phyloP scores from a whole-genome alignment of 2,329 filamentous ascomycete species.

The Onygena corvina region DNA sequence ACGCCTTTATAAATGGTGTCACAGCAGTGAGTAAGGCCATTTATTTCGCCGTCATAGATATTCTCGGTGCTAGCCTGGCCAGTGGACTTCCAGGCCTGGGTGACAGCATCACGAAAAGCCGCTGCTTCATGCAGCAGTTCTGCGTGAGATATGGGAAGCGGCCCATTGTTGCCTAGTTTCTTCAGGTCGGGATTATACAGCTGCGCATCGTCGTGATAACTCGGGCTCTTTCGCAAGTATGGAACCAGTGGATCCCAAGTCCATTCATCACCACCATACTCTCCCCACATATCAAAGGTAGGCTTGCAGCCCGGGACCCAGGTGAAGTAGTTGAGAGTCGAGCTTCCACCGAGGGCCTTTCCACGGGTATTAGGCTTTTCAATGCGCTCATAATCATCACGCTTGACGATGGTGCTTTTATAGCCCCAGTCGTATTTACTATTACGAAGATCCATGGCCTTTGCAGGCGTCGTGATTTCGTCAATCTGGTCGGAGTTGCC shows the following conservation, averaged over 20 bases:
- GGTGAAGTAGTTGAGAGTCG: constrained; percentile 51
- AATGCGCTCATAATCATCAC: constrained; percentile 43
- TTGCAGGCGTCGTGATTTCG: constrained; percentile 43
- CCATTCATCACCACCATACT: constrained; percentile 41
- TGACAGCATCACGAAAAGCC: constrained; percentile 33
- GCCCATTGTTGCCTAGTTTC: constrained; percentile 43
- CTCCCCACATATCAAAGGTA: constrained; percentile 44
- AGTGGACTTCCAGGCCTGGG: constrained; percentile 41
- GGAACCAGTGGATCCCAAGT: constrained; percentile 42
- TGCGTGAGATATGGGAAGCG: constrained; percentile 44
- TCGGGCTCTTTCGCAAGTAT: constrained; percentile 47
- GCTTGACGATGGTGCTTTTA: constrained; percentile 49
- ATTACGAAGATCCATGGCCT: constrained; percentile 43
- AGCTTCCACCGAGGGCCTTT: constrained; percentile 48
- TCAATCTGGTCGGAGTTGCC: constrained; percentile 40
- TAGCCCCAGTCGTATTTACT: constrained; percentile 50
- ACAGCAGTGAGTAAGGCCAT: constrained; percentile 42
- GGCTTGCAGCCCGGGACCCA: constrained; percentile 48
- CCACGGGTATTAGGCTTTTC: constrained; percentile 54
- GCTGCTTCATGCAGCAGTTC: constrained; percentile 42
- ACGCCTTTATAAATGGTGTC: constrained; percentile 48
- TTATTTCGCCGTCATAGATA: constrained; percentile 44
- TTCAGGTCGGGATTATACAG: constrained; percentile 36
- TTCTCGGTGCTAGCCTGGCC: constrained; percentile 26
- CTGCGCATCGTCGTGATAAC: constrained; percentile 45